Conservation (phyloP, 768 basidiomycete genomes). For the Cyathus striatus region DNA sequence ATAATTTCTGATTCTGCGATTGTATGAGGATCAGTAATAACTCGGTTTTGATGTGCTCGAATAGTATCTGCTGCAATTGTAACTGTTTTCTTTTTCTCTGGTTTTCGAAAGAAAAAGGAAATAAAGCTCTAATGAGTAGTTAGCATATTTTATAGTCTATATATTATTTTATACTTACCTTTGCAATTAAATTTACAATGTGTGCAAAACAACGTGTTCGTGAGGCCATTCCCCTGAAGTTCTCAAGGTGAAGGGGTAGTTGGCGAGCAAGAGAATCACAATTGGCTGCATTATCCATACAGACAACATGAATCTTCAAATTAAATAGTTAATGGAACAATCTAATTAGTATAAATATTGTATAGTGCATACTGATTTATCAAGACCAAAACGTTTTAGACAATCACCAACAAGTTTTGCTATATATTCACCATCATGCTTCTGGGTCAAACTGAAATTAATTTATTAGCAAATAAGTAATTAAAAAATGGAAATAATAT, state of each 20-base stretch:
- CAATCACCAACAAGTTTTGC: constrained; percentile 18
- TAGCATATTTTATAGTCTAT: constrained; percentile 1
- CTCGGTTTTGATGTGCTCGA: background rate
- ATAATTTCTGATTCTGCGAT: constrained; percentile 3
- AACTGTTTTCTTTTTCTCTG: constrained; percentile 8
- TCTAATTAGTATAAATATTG: constrained; percentile 3
- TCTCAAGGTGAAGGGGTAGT: constrained; percentile 12
- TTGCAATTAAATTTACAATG: constrained; percentile 25
- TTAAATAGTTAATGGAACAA: constrained; percentile 1
- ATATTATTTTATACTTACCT: constrained; percentile 13
- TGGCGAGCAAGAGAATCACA: constrained; percentile 17
- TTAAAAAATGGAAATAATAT: constrained; percentile 15
- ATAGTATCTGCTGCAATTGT: constrained; percentile 1
- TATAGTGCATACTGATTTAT: constrained; percentile 14
- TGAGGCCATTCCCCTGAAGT: constrained; percentile 13
- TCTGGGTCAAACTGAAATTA: constrained; percentile 16
- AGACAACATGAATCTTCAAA: constrained; percentile 22
- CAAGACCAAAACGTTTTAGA: constrained; percentile 18
- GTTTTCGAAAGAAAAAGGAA: constrained; percentile 18
- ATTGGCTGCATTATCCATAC: constrained; percentile 27
- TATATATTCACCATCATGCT: constrained; percentile 21
- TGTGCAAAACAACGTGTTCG: constrained; percentile 21
- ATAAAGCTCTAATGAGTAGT: constrained; percentile 13
- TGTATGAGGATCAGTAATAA: background rate
- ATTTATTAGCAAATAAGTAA: background rate